A percentile compares a stretch with the other conserved stretches of the same genome.
Evolutionary conservation across 768 basidiomycete genomes (phyloP).

Genomic region (Daedalea quercina): DNA sequence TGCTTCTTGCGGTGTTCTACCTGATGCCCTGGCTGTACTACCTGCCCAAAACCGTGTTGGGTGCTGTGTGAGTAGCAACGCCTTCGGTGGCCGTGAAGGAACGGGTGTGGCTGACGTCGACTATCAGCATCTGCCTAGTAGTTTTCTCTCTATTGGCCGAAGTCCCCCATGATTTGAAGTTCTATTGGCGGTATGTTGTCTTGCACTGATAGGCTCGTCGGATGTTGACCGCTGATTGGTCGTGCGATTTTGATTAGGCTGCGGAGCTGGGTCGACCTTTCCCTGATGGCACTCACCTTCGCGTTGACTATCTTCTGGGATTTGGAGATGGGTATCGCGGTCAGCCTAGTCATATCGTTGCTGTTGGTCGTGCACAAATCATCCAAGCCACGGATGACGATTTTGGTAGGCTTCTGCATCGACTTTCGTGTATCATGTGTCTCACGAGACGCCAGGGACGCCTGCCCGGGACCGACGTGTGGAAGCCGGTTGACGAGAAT

Average conservation of each 20-base stretch:
- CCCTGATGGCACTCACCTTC: slow-evolving; percentile 86
- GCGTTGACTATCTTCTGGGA: slow-evolving; percentile 82
- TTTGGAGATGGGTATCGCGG: slow-evolving; percentile 89
- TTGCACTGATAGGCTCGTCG: not conserved
- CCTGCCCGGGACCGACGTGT: slow-evolving; percentile 81
- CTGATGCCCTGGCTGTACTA: slow-evolving; percentile 80
- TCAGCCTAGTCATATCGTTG: slow-evolving; percentile 81
- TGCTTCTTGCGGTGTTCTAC: slow-evolving; percentile 85
- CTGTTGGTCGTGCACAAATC: slow-evolving; percentile 87
- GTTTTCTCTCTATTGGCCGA: slow-evolving; percentile 81
- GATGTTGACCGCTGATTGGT: slow-evolving; percentile 26
- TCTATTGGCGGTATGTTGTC: slow-evolving; percentile 75
- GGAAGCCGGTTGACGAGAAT: slow-evolving; percentile 87
- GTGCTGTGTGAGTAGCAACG: slow-evolving; percentile 53
- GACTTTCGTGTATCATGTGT: not conserved
- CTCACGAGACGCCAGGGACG: slow-evolving; percentile 48
- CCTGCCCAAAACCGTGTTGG: slow-evolving; percentile 86
- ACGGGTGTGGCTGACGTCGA: not conserved
- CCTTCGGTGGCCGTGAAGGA: slow-evolving; percentile 20
- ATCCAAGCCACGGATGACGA: slow-evolving; percentile 84
- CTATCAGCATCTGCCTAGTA: slow-evolving; percentile 71
- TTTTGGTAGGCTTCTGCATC: slow-evolving; percentile 50
- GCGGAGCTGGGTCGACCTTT: slow-evolving; percentile 87
- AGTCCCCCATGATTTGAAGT: slow-evolving; percentile 80
- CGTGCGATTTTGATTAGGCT: slow-evolving; percentile 46